Percentiles rank a stretch among this genome's conserved stretches.
phyloP scores from a whole-genome alignment of 2,329 filamentous ascomycete genomes.

The Verticillium alfalfae region DNA sequence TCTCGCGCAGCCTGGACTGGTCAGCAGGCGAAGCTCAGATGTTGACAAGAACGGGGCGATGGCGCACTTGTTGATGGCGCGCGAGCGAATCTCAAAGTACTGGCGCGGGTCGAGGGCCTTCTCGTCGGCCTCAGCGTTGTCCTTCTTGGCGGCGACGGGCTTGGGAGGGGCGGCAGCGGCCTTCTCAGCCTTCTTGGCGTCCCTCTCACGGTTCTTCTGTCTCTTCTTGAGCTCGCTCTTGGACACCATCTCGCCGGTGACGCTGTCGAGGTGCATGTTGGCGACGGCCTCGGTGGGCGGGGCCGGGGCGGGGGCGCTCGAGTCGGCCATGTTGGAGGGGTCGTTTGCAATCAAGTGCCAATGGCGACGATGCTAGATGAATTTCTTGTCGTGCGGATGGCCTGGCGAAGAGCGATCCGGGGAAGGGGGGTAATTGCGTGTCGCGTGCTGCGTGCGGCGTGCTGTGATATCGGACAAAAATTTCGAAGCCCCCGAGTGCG shows the following conservation, averaged over 20 bases:
- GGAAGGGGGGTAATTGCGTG: not conserved
- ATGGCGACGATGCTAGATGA: not conserved
- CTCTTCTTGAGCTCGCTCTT: conserved; percentile 92
- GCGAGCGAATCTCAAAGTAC: conserved; percentile 95
- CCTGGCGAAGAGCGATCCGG: not conserved
- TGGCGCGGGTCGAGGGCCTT: conserved; percentile 54
- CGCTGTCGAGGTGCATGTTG: conserved; percentile 83
- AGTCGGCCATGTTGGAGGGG: conserved; percentile 17
- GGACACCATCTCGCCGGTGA: conserved; percentile 82
- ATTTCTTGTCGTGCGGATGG: not conserved
- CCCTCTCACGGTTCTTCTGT: conserved; percentile 82
- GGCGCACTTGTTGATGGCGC: conserved; percentile 61
- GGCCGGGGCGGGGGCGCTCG: conserved; percentile 23
- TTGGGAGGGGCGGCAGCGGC: conserved; percentile 61
- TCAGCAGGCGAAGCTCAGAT: conserved; percentile 27
- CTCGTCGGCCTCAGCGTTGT: conserved; percentile 62
- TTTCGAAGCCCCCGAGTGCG: not conserved
- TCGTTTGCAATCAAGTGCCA: not conserved
- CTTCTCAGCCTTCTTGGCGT: conserved; percentile 85
- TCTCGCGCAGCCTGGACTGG: conserved; percentile 50
- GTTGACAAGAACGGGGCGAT: too few species aligned
- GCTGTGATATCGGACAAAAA: not conserved
- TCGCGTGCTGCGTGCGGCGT: not conserved
- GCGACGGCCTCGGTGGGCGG: conserved; percentile 48
- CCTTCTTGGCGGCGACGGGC: conserved; percentile 62